Conservation (phyloP, 176 grass and related monocot genomes). For the Secale cereale region DNA sequence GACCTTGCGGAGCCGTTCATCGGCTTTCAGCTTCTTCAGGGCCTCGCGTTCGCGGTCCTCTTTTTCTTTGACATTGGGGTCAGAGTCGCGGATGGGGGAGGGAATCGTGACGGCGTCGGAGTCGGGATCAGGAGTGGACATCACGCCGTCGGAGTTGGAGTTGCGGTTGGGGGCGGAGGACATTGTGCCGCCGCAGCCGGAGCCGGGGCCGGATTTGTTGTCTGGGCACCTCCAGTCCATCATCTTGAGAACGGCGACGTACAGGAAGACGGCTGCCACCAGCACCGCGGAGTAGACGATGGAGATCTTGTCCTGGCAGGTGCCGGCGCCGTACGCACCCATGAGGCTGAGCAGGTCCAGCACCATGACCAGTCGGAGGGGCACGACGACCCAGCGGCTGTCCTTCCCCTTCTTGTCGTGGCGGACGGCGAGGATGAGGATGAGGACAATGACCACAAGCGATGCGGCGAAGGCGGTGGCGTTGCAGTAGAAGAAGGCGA, state of each 20-base stretch:
- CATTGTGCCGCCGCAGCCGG: neutral
- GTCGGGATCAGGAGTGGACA: too few species aligned
- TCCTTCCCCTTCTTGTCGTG: constrained; percentile 1
- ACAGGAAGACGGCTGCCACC: neutral
- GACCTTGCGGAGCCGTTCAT: too few species aligned
- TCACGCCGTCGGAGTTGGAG: too few species aligned
- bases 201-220: fast-evolving
- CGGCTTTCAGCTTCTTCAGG: too few species aligned
- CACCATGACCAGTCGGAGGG: neutral
- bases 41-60: too few species aligned
- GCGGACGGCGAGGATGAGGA: neutral
- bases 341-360: constrained; percentile 25
- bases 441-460: constrained; percentile 19
- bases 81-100: too few species aligned
- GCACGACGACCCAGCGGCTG: neutral
- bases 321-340: neutral
- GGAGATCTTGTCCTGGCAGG: neutral
- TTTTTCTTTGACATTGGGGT: too few species aligned
- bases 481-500: constrained; percentile 29
- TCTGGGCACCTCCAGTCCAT: neutral
- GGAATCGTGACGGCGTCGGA: too few species aligned
- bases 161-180: too few species aligned
- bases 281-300: neutral
- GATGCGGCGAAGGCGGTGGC: constrained; percentile 20
- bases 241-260: neutral